Conservation (phyloP, 2,329 filamentous ascomycete genomes). For the Ophiostoma piceae region DNA sequence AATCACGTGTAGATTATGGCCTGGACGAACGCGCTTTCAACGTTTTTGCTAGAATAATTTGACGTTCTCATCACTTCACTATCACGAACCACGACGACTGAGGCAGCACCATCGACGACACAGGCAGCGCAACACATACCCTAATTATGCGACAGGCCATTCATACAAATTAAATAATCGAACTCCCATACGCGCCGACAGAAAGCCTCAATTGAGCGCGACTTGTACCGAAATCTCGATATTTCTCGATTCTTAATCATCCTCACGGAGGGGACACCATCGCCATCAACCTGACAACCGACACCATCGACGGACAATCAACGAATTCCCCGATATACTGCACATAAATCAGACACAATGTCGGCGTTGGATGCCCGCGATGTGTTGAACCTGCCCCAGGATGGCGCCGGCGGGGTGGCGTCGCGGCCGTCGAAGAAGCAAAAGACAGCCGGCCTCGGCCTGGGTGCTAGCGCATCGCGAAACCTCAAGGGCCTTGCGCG, state of each 20-base stretch:
- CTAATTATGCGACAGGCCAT: background rate
- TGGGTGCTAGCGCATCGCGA: conserved; percentile 30
- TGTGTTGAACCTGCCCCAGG: conserved; percentile 73
- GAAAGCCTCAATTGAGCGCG: background rate
- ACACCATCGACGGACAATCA: background rate
- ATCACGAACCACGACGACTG: background rate
- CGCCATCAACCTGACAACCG: background rate
- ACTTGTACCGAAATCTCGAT: background rate
- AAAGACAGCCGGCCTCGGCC: conserved; percentile 54
- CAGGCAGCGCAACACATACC: background rate
- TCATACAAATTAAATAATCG: background rate
- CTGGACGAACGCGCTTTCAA: background rate
- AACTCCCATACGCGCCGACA: background rate
- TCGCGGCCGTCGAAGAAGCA: conserved; percentile 66
- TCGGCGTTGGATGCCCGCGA: conserved; percentile 83
- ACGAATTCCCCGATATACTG: background rate
- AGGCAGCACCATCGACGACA: background rate
- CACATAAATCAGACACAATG: conserved; percentile 27
- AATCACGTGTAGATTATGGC: background rate
- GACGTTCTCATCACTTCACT: background rate
- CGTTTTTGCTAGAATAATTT: background rate
- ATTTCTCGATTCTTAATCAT: background rate
- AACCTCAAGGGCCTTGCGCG: conserved; percentile 60
- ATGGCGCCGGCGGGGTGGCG: conserved; percentile 40
- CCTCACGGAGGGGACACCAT: background rate